Base-by-base conservation (phyloP, 805 yeast species). In the Sungouiozyma intestinalis region DNA sequence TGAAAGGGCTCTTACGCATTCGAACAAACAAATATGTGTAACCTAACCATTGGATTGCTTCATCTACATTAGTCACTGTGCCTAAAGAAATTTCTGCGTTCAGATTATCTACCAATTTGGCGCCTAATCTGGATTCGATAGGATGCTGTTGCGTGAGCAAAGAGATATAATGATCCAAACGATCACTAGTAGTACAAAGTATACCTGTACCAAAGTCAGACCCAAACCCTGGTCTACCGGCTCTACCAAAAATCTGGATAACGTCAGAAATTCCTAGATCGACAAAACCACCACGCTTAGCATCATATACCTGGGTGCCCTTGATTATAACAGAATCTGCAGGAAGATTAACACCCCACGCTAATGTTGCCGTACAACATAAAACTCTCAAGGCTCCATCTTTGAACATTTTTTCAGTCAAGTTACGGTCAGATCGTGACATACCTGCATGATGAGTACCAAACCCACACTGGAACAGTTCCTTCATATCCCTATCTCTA, bases 261-360 rank as follows among this genome's bases (percentile, higher is more conserved):
- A 92, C 95, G 65, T 92, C 99, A 0, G 96, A 83, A 15, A 92
- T 90, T 1, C 97, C 97, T 33, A 94, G 67, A 57, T 92, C 98
- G 2, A 81, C 76, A 55, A 79, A 85, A 0, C 98, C 98, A 72
- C 98, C 98, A 41, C 81, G 82, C 58, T 88, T 85, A 0, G 97
- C 73, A 58, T 92, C 94, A 57, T 92, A 92, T 0, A 92, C 87
- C 56, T 90, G 95, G 0, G 99, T 92, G 0, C 99, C 99, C 55
- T 92, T 92, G 27, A 92, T 79, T 48, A 92, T 85, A 16, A 92
- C 99, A 34, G 87, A 95, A 1, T 96, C 97, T 5, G 98, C 98
- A 2, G 99, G 98, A 45, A 92, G 68, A 57, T 92, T 92, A 16
- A 92, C 97, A 74, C 99, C 99, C 99, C 99, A 92, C 0, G 99